phyloP scores from a whole-genome alignment of 805 yeast genomes.

The Wickerhamiella kazuoi region DNA sequence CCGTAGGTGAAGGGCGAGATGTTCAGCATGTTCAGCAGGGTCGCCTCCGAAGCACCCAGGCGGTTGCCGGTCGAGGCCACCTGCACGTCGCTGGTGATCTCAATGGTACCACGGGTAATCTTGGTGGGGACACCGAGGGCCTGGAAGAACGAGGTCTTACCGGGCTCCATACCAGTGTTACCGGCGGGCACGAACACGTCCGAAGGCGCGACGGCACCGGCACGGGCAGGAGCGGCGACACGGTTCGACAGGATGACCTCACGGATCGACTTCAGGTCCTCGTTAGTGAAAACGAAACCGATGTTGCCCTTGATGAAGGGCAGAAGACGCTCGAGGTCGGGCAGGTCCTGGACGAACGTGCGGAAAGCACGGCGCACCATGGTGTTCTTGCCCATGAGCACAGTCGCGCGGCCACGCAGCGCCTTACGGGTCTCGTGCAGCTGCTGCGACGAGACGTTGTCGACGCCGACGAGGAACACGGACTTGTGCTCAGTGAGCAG shows the following conservation, averaged over 20 bases:
- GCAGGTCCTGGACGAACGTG: constrained; percentile 82
- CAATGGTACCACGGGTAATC: constrained; percentile 99
- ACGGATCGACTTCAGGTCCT: constrained; percentile 81
- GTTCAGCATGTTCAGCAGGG: constrained; percentile 97
- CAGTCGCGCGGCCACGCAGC: constrained; percentile 86
- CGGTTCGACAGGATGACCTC: constrained; percentile 75
- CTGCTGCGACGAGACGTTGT: constrained; percentile 99
- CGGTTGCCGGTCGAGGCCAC: constrained; percentile 71
- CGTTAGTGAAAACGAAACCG: constrained; percentile 99
- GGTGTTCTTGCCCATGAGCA: constrained; percentile 99
- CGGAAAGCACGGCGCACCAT: constrained; percentile 99
- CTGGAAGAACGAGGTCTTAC: constrained; percentile 99
- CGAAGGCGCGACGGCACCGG: constrained; percentile 98
- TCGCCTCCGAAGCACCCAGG: constrained; percentile 99
- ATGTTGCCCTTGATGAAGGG: constrained; percentile 95
- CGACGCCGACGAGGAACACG: constrained; percentile 97
- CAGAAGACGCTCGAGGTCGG: constrained; percentile 87
- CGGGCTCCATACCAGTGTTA: constrained; percentile 99
- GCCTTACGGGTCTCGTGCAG: constrained; percentile 99
- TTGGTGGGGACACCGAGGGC: constrained; percentile 99
- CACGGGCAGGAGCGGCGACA: constrained; percentile 99
- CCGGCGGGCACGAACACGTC: constrained; percentile 98
- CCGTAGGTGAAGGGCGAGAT: constrained; percentile 99
- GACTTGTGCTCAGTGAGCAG: constrained; percentile 94
- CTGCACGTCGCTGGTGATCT: constrained; percentile 91